Evolutionary conservation across 257 asterid species (phyloP), one percentile per base, ranked within the genome.

Genomic region (Lycium ferocissimum): DNA sequence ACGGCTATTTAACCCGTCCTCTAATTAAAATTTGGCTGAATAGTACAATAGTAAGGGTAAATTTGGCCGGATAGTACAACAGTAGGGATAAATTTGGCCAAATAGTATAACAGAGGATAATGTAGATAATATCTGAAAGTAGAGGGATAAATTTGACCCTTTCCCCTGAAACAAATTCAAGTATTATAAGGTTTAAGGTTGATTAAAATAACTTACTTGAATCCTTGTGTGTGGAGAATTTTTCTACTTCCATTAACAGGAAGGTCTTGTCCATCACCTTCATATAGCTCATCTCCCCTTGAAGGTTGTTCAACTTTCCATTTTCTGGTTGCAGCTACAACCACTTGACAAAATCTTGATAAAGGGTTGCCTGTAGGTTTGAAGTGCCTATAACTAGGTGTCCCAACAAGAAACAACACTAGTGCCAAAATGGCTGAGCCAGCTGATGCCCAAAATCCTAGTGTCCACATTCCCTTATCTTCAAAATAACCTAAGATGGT

Each of bases 371-470:
- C 99, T 43, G 86, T 91, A 0, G 99, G 94, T 1, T 87, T 81
- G 67, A 94, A 84, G 69, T 95, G 97, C 26, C 99, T 84, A 83
- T 94, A 95, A 51, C 89, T 83, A 0, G 99, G 98, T 0, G 97
- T 93, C 3, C 98, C 99, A 1, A 86, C 14, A 3, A 95, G 84
- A 86, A 94, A 95, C 86, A 94, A n/a, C 0, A 91, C 15, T 20
- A 95, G 72, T 1, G 97, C 99, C 15, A 85, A 76, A 0, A 92
- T 59, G 33, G 99, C 99, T 6, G 97, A 92, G 15, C 88, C 97
- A 20, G 97, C 89, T 3, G 99, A 96, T 0, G 98, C 93, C 99
- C 99, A 96, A 18, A 96, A 96, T 0, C 99, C 98, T 1, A 96
- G 15, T 0, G 93, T 93, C 99, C 99, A 96, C 67, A 88, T 67